Evolutionary conservation across 148 eudicot species (phyloP).

Genomic region (Chenopodium quinoa): DNA sequence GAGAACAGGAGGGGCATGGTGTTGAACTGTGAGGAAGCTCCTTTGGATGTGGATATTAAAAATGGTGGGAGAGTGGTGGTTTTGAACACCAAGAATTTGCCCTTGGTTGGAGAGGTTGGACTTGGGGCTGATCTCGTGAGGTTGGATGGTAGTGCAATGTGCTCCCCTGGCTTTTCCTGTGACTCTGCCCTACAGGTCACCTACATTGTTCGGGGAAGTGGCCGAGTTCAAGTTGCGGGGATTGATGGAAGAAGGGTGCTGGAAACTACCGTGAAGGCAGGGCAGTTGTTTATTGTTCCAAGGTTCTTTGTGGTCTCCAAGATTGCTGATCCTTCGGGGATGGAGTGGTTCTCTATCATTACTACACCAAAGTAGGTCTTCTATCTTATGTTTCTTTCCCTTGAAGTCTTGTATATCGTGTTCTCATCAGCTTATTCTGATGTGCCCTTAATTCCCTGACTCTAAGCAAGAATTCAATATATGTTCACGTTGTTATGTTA

Average conservation of each 20-base stretch:
- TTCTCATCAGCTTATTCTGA: neutral
- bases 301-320: conserved; percentile 85
- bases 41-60: conserved; percentile 74
- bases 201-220: conserved; percentile 73
- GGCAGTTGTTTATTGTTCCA: conserved; percentile 75
- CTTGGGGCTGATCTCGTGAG: conserved; percentile 81
- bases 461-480: too few relatives aligned
- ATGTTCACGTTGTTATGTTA: too few relatives aligned
- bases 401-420: neutral
- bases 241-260: conserved; percentile 68
- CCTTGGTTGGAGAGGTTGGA: conserved; percentile 83
- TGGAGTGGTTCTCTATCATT: conserved; percentile 97
- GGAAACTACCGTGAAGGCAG: conserved; percentile 66
- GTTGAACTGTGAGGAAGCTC: conserved; percentile 76
- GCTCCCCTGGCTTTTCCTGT: conserved; percentile 84
- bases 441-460: too few relatives aligned
- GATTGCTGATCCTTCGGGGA: conserved; percentile 65
- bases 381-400: neutral
- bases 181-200: conserved; percentile 88
- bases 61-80: conserved; percentile 70
- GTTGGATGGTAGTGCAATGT: conserved; percentile 70
- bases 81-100: conserved; percentile 81
- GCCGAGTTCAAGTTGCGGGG: conserved; percentile 83
- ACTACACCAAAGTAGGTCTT: conserved; percentile 65
- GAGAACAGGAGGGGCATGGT: conserved; percentile 67